Conservation (phyloP, 2,329 filamentous ascomycete species). For the Seiridium cupressi region DNA sequence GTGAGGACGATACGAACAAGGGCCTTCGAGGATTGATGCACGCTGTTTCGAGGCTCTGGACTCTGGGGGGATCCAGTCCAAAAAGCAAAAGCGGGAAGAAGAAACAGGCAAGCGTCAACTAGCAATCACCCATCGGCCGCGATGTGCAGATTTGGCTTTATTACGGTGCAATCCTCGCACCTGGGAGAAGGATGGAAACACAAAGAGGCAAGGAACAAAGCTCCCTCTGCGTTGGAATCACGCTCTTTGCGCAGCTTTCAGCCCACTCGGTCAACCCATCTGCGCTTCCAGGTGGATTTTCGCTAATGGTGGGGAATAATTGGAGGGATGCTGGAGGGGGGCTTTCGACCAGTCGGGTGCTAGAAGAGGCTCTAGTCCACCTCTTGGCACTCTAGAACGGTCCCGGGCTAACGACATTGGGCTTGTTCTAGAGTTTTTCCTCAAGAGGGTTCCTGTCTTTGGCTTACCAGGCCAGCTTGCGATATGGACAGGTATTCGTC, state of each 20-base stretch:
- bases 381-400: conserved; percentile 1
- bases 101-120: no score
- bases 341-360: conserved; percentile 1
- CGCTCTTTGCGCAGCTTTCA: not conserved
- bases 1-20: conserved; percentile 18
- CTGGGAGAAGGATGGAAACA: no score
- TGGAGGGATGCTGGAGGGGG: conserved; percentile 5
- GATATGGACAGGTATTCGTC: no score
- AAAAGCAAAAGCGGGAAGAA: no score
- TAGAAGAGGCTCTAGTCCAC: not conserved
- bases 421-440: conserved; percentile 1
- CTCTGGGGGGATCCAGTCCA: no score
- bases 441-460: no score
- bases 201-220: no score
- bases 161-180: not conserved
- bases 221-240: no score
- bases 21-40: conserved; percentile 1
- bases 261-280: no score
- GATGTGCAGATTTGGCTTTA: conserved; percentile 7
- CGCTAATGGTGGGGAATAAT: not conserved
- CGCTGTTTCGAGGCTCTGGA: conserved; percentile 33
- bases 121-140: no score
- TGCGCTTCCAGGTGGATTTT: not conserved
- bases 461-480: no score
- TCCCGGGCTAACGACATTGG: not conserved